Evolutionary conservation across 768 basidiomycete species (phyloP).

Genomic region (Mycena vitilis): DNA sequence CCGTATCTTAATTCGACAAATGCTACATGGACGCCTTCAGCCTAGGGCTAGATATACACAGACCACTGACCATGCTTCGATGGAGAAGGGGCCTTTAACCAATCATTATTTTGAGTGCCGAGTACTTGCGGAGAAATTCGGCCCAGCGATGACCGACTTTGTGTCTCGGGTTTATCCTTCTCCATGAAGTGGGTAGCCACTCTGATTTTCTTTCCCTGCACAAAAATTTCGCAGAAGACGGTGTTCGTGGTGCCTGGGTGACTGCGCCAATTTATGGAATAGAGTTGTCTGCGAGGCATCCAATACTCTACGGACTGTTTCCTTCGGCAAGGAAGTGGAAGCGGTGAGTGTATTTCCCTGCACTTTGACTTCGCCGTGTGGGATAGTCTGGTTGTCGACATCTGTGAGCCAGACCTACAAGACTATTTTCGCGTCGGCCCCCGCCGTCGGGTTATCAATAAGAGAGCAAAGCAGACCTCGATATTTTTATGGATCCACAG

Average conservation of each 20-base stretch:
- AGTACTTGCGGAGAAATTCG: background rate
- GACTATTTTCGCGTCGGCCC: no score
- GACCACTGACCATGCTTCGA: background rate
- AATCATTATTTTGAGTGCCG: background rate
- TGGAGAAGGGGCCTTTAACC: background rate
- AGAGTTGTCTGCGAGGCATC: background rate
- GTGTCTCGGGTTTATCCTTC: conserved; percentile 11
- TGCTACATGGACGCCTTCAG: background rate
- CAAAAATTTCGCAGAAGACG: conserved; percentile 18
- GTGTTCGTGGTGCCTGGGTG: conserved; percentile 17
- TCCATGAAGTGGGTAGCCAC: conserved; percentile 22
- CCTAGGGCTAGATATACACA: background rate
- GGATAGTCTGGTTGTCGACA: background rate
- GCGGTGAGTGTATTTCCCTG: background rate
- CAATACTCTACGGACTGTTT: background rate
- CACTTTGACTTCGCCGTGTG: background rate
- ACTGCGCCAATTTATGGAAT: conserved; percentile 13
- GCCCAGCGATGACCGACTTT: conserved; percentile 11
- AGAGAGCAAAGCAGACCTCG: background rate
- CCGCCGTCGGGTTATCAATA: no score
- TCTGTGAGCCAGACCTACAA: conserved; percentile 8
- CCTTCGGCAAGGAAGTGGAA: background rate
- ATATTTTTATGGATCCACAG: conserved; percentile 1
- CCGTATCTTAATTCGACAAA: conserved; percentile 15
- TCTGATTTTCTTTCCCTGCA: background rate